Evolutionary conservation across 352 stramenopile genomes (phyloP), one percentile per base, ranked within the genome.

Genomic region (Phytophthora gonapodyides): DNA sequence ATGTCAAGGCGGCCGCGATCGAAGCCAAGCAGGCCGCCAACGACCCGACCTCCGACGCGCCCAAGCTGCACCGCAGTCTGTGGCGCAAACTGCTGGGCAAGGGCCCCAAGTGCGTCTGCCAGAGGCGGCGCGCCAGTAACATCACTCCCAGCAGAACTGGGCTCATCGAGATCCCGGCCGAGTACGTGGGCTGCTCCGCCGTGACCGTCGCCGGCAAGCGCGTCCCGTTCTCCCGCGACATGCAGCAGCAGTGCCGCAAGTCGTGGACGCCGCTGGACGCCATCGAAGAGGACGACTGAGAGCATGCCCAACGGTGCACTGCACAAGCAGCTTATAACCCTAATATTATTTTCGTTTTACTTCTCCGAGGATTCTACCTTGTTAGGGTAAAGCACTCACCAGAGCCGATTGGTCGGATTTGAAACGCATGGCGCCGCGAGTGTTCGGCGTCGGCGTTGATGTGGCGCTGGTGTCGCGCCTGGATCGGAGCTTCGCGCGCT

Each of bases 381-480:
- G 27, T 6, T 31, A 31, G 27, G 24, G 27, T 31, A 31, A 6
- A 31, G 27, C 27, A 1, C 27, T 31, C 21, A n/a, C n/a, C n/a
- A n/a, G n/a, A n/a, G n/a, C n/a, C n/a, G n/a, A n/a, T n/a, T n/a
- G n/a, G n/a, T n/a, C n/a, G n/a, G n/a, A n/a, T n/a, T n/a, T n/a
- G n/a, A n/a, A n/a, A n/a, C n/a, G n/a, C n/a, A n/a, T n/a, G n/a
- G n/a, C n/a, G n/a, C n/a, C n/a, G 7, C 61, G 48, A 0, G 69
- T 93, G 31, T 88, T 76, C 49, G 87, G 87, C 42, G 60, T 95
- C 33, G 87, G 87, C 44, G 81, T 86, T n/a, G 87, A 95, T 43
- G 58, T 95, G 8, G 82, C 82, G 57, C 64, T 76, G 17, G 64
- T 87, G 27, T 69, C 78, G 50, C 82, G 87, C 58, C 73, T 95